Base-by-base conservation (phyloP, 306 rosid genomes). In the Comarum palustre region DNA sequence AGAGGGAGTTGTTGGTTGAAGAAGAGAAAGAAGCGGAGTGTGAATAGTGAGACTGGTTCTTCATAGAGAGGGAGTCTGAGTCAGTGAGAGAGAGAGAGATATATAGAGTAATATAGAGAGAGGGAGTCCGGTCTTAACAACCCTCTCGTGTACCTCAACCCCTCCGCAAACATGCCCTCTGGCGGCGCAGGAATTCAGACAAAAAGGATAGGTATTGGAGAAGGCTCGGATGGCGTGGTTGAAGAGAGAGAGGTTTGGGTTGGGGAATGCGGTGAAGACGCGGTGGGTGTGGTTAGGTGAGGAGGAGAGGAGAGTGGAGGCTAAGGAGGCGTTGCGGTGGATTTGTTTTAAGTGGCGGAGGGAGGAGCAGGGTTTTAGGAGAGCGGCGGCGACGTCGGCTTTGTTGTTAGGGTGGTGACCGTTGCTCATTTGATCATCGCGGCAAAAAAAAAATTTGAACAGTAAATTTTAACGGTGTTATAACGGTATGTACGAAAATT, bases 181-280 rank as follows among this genome's bases (percentile, higher is more conserved):
- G 8, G 61, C 20, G 11, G 81, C 81, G 13, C 81, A 65, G 2
- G 77, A 77, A 36, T 77, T 50, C 4, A 77, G 66, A 32, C 41
- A 15, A 31, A 64, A 77, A 0, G 77, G 81, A 72, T 50, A 63
- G 31, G 71, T 69, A 6, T 54, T 78, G n/a, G 77, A 69, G 70
- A 69, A 77, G 9, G 80, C 57, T 13, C 65, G 24, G 43, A 77
- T 62, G 11, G 80, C 80, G 45, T 60, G 75, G 80, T 77, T 77
- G 71, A 77, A 69, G 17, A 77, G 64, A 61, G 9, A 77, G 65
- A n/a, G n/a, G 15, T 77, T 77, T 19, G 75, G 80, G 55, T 36
- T 52, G 20, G 64, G 38, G 65, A 69, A 77, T 11, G 80, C 22
- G 70, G 71, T 69, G 64, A 77, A 77, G 55, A 60, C 45, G 16